Percentiles rank a stretch among this genome's conserved stretches.
phyloP scores from a whole-genome alignment of 1,284 basidiomycete genomes.

The Gomphus sp. region DNA sequence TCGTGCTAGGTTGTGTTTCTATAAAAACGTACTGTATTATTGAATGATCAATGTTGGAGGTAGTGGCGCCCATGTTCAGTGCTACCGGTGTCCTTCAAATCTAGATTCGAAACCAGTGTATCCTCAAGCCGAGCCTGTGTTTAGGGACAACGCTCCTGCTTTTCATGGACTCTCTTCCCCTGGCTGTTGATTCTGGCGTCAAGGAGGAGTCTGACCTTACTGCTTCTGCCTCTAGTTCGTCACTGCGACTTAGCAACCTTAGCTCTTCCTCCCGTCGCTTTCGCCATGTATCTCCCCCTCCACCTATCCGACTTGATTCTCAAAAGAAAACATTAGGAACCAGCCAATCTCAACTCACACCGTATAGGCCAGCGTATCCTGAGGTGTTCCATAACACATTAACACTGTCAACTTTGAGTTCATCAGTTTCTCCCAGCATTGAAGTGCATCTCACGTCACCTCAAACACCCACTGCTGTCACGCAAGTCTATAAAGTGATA shows the following conservation, averaged over 20 bases:
- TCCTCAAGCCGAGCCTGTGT: too few species aligned
- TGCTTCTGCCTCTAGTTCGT: neutral
- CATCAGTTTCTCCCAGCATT: neutral
- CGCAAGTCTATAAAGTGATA: neutral
- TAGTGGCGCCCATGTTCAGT: too few species aligned
- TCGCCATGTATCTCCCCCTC: neutral
- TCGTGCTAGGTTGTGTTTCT: neutral
- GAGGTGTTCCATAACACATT: neutral
- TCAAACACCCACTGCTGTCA: neutral
- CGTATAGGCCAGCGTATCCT: neutral
- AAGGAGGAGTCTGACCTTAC: neutral
- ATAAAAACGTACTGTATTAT: neutral
- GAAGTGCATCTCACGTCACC: neutral
- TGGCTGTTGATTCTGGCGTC: neutral
- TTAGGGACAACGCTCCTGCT: neutral
- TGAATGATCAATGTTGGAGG: neutral
- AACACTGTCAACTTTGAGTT: neutral
- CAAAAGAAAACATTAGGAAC: neutral
- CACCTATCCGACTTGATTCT: neutral
- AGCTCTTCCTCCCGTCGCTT: conserved; percentile 2
- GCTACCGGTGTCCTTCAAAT: too few species aligned
- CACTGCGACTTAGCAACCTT: neutral
- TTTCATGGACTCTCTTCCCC: neutral
- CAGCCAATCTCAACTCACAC: neutral
- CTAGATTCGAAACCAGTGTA: too few species aligned